A percentile compares a stretch with the other conserved stretches of the same genome.
phyloP scores from a whole-genome alignment of 306 rosid species.

The Acacia melanoxylon region DNA sequence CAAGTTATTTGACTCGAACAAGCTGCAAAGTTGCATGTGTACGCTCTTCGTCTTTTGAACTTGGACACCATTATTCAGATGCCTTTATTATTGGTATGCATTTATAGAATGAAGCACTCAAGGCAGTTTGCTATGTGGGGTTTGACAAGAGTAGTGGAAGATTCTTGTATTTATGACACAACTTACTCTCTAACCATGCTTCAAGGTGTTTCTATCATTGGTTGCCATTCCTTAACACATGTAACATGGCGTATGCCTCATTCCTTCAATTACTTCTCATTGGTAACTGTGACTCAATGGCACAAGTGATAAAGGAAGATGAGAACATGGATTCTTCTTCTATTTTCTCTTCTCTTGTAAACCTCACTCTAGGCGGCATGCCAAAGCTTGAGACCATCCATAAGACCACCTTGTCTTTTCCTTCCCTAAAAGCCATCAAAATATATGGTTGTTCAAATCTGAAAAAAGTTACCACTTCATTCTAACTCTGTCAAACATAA shows the following conservation, averaged over 20 bases:
- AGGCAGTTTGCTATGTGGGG: rapidly evolving
- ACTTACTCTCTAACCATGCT: neutral
- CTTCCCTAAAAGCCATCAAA: neutral
- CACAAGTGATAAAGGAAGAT: neutral
- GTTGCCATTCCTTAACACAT: neutral
- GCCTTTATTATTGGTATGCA: neutral
- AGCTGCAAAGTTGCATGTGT: neutral
- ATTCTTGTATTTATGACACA: neutral
- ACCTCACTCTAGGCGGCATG: rapidly evolving
- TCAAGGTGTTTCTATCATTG: neutral
- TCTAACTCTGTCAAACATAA: neutral
- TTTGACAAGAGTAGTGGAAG: neutral
- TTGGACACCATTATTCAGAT: neutral
- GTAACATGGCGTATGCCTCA: neutral
- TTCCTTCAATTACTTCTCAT: neutral
- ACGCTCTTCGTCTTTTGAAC: neutral
- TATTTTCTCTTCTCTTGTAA: neutral
- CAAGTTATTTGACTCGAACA: neutral
- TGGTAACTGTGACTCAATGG: rapidly evolving
- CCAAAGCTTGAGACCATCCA: neutral
- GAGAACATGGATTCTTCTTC: neutral
- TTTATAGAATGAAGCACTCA: neutral
- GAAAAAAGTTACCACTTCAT: neutral
- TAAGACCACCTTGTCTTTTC: neutral
- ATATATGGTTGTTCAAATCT: neutral